A percentile compares a stretch with the other conserved stretches of the same genome.
Evolutionary conservation across 257 asterid species (phyloP).

Genomic region (Primulina eburnea): DNA sequence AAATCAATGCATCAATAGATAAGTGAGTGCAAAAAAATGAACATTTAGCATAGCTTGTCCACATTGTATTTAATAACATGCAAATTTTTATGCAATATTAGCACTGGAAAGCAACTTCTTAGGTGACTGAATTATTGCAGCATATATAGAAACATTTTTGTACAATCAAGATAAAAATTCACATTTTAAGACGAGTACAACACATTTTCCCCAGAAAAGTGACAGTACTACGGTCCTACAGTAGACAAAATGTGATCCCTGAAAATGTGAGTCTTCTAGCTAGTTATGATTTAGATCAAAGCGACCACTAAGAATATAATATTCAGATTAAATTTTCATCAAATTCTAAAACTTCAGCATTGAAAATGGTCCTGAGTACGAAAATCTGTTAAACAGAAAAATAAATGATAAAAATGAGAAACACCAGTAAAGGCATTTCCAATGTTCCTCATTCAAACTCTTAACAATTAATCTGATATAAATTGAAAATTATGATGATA

Average conservation of each 20-base stretch:
- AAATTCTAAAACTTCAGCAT: background rate
- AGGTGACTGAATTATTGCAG: background rate
- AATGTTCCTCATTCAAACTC: conserved; percentile 14
- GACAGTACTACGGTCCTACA: background rate
- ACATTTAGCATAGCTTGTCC: conserved; percentile 2
- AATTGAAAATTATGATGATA: conserved; percentile 12
- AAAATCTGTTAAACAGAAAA: background rate
- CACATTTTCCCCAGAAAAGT: background rate
- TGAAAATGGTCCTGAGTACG: conserved; percentile 3
- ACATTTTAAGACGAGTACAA: background rate
- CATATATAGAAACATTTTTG: background rate
- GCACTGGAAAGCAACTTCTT: conserved; percentile 1
- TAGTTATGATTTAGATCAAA: conserved; percentile 1
- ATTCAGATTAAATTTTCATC: background rate
- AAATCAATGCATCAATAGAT: conserved; percentile 9
- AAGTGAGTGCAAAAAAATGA: background rate
- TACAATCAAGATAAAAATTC: background rate
- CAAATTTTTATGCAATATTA: background rate
- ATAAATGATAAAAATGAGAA: conserved; percentile 14
- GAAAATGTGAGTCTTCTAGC: background rate
- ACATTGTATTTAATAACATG: conserved; percentile 1
- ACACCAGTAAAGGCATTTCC: conserved; percentile 5
- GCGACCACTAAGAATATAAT: background rate
- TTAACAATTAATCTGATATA: conserved; percentile 13
- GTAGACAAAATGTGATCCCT: background rate